Evolutionary conservation across 352 stramenopile genomes (phyloP).

Genomic region (Peronosclerospora sorghi): DNA sequence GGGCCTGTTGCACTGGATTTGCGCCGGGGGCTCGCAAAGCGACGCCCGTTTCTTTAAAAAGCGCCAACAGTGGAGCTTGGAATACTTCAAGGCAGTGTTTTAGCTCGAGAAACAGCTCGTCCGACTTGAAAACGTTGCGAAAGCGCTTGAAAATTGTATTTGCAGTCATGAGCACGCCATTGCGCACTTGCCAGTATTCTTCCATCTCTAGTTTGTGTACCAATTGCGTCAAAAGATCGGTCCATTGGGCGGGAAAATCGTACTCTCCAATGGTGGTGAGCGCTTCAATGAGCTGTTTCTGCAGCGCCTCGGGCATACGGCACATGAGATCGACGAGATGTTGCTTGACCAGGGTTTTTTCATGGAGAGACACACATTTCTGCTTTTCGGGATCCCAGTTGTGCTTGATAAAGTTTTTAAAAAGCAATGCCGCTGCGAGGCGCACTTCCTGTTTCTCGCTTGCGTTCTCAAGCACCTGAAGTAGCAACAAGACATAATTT

Average conservation of each 20-base stretch:
- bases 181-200: slow-evolving; percentile 86
- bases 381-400: slow-evolving; percentile 90
- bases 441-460: slow-evolving; percentile 52
- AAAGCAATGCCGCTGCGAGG: slow-evolving; percentile 70
- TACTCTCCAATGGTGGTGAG: slow-evolving; percentile 94
- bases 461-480: slow-evolving; percentile 63
- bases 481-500: slow-evolving; percentile 59
- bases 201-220: slow-evolving; percentile 88
- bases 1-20: slow-evolving; percentile 36
- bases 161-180: slow-evolving; percentile 94
- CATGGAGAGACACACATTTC: slow-evolving; percentile 51
- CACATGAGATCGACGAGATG: slow-evolving; percentile 99
- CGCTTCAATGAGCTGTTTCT: slow-evolving; percentile 93
- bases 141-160: slow-evolving; percentile 98
- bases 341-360: slow-evolving; percentile 93
- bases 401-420: slow-evolving; percentile 99
- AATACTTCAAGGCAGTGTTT: slow-evolving; percentile 92
- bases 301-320: slow-evolving; percentile 86
- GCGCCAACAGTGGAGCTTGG: slow-evolving; percentile 69
- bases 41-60: slow-evolving; percentile 64
- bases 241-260: slow-evolving; percentile 97
- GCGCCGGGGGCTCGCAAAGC: slow-evolving; percentile 31
- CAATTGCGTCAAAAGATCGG: slow-evolving; percentile 89
- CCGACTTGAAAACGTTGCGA: slow-evolving; percentile 93
- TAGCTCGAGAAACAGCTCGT: slow-evolving; percentile 92